Percentiles rank a stretch among this genome's conserved stretches.
Conservation (phyloP, 805 yeast genomes). For the Candida sanyiensis region DNA sequence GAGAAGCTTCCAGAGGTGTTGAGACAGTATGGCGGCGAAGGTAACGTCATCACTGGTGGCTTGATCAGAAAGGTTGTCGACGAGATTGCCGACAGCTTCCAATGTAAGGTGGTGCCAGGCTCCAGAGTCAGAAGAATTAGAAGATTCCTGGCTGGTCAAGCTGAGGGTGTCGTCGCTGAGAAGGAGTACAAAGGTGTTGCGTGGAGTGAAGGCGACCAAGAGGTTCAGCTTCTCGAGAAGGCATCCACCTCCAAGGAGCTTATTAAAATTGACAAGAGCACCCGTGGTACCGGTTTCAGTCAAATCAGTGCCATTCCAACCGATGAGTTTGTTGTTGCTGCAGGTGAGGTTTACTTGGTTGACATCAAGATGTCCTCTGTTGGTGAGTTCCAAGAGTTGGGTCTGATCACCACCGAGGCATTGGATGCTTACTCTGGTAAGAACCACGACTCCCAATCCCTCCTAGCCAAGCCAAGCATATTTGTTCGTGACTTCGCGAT, state of each 20-base stretch:
- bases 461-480: conserved; percentile 62
- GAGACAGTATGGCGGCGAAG: conserved; percentile 25
- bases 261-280: conserved; percentile 34
- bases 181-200: conserved; percentile 88
- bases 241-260: conserved; percentile 37
- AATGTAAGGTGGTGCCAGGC: conserved; percentile 86
- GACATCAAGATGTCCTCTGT: conserved; percentile 79
- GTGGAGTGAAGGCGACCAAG: conserved; percentile 82
- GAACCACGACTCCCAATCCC: conserved; percentile 45
- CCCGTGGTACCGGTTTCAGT: conserved; percentile 30
- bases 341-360: conserved; percentile 84
- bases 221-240: conserved; percentile 45
- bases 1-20: conserved; percentile 63
- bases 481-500: conserved; percentile 86
- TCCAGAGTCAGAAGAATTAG: conserved; percentile 87
- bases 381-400: conserved; percentile 47
- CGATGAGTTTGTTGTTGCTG: conserved; percentile 62
- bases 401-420: conserved; percentile 62
- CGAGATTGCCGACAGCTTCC: conserved; percentile 75
- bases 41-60: conserved; percentile 55
- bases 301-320: conserved; percentile 62
- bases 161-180: conserved; percentile 88
- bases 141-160: conserved; percentile 93
- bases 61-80: conserved; percentile 74
- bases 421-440: conserved; percentile 61